A percentile compares a stretch with the other conserved stretches of the same genome.
Evolutionary conservation across 495 filamentous ascomycete species (phyloP).

Genomic region (Cladorrhinum samala): DNA sequence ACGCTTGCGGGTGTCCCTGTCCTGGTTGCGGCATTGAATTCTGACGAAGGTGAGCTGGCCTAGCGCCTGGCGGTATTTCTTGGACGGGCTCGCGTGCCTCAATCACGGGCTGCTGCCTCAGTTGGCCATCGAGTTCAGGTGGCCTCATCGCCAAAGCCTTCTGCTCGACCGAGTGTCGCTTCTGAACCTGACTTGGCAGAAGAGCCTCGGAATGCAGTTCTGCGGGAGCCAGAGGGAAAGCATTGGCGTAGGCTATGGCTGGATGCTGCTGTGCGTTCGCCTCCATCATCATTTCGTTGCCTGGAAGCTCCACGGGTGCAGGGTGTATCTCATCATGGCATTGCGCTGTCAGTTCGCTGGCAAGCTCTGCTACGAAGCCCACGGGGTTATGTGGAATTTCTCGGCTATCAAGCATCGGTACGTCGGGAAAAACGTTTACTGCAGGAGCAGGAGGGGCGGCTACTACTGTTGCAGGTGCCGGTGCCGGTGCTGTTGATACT

Average conservation of each 20-base stretch:
- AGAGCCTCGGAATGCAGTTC: constrained; percentile 20
- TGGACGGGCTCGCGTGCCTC: constrained; percentile 10
- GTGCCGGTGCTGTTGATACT: not conserved
- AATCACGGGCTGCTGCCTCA: constrained; percentile 4
- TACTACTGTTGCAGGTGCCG: not conserved
- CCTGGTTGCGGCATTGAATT: constrained; percentile 7
- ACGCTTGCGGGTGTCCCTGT: not conserved
- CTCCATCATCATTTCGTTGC: constrained; percentile 15
- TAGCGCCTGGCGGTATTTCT: constrained; percentile 13
- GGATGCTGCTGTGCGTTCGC: constrained; percentile 5
- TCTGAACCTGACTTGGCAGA: not conserved
- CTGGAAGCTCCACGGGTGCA: constrained; percentile 38
- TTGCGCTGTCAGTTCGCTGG: constrained; percentile 29
- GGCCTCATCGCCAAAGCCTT: not conserved
- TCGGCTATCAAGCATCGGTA: constrained; percentile 17
- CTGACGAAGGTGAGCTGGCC: constrained; percentile 7
- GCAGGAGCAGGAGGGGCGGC: not conserved
- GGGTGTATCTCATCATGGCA: constrained; percentile 34
- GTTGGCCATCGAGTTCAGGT: not conserved
- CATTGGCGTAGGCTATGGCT: constrained; percentile 15
- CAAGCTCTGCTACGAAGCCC: constrained; percentile 41
- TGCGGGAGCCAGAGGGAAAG: constrained; percentile 30
- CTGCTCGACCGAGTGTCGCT: not conserved
- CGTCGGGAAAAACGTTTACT: not conserved
- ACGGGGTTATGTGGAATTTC: constrained; percentile 24